phyloP scores from a whole-genome alignment of 2,329 filamentous ascomycete species.

The Talaromyces funiculosus region DNA sequence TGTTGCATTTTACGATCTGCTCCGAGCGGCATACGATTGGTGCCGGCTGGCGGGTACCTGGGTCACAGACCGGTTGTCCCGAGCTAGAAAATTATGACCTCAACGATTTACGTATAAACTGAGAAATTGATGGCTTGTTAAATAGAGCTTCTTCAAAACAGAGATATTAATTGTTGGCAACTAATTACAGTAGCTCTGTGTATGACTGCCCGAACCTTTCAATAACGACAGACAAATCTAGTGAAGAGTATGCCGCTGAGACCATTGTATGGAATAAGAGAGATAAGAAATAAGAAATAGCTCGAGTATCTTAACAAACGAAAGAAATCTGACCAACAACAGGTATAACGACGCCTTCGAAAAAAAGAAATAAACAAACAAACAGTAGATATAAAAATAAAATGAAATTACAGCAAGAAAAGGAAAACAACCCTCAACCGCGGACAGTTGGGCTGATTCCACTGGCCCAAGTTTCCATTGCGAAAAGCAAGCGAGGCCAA shows the following conservation, averaged over 20 bases:
- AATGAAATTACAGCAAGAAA: slow-evolving; percentile 13
- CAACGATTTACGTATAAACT: not conserved
- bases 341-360: slow-evolving; percentile 15
- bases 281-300: slow-evolving; percentile 9
- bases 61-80: not conserved
- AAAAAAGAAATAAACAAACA: slow-evolving; percentile 10
- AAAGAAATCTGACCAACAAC: slow-evolving; percentile 13
- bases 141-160: not conserved
- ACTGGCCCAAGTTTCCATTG: not conserved
- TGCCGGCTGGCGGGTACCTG: slow-evolving; percentile 7
- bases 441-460: not conserved
- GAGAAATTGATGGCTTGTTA: not conserved
- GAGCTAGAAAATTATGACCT: slow-evolving; percentile 3
- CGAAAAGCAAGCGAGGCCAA: not conserved
- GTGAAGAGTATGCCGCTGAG: not conserved
- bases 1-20: slow-evolving; percentile 34
- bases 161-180: not conserved
- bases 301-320: slow-evolving; percentile 14
- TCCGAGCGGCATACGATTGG: slow-evolving; percentile 23
- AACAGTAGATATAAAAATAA: slow-evolving; percentile 12
- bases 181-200: not conserved
- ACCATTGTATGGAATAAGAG: not conserved
- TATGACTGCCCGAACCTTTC: not conserved
- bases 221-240: not conserved
- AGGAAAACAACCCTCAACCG: slow-evolving; percentile 5